A percentile compares a stretch with the other conserved stretches of the same genome.
These are phyloP conservation scores for Phytopythium aichiense DNA, from an alignment of 352 stramenopile genomes.

Conservation along the genomic window DNA sequence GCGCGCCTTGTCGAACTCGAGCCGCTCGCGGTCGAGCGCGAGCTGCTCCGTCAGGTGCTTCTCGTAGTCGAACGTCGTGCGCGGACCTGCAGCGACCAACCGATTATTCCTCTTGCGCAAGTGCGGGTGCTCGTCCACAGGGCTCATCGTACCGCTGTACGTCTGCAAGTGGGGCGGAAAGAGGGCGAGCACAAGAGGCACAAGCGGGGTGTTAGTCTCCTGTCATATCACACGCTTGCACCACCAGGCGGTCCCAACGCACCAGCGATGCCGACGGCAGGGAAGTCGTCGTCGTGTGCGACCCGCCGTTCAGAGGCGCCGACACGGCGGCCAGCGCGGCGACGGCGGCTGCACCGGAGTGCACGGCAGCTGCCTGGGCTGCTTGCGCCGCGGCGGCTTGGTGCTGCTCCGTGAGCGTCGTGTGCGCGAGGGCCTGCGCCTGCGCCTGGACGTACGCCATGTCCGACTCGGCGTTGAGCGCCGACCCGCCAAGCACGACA, in stretches of 20 bases:
- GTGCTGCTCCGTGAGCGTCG: slow-evolving; percentile 28
- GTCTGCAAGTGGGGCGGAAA: slow-evolving; percentile 5
- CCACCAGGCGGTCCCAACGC: slow-evolving; percentile 4
- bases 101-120: slow-evolving; percentile 33
- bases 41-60: slow-evolving; percentile 72
- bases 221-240: not conserved
- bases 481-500: slow-evolving; percentile 55
- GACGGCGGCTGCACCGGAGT: not conserved
- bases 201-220: not conserved
- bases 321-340: slow-evolving; percentile 3
- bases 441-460: slow-evolving; percentile 60
- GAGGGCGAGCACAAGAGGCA: not conserved
- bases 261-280: slow-evolving; percentile 44
- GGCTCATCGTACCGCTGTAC: slow-evolving; percentile 29
- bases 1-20: slow-evolving; percentile 69
- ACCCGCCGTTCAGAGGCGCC: slow-evolving; percentile 12
- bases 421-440: slow-evolving; percentile 28
- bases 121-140: slow-evolving; percentile 15
- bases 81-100: slow-evolving; percentile 21
- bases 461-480: slow-evolving; percentile 47
- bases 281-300: not conserved
- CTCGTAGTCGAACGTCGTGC: slow-evolving; percentile 66
- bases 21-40: slow-evolving; percentile 57
- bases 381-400: slow-evolving; percentile 11
- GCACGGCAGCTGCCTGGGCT: slow-evolving; percentile 6